phyloP scores from a whole-genome alignment of 192 early-diverging fungal species.

The Coemansia sp. region DNA sequence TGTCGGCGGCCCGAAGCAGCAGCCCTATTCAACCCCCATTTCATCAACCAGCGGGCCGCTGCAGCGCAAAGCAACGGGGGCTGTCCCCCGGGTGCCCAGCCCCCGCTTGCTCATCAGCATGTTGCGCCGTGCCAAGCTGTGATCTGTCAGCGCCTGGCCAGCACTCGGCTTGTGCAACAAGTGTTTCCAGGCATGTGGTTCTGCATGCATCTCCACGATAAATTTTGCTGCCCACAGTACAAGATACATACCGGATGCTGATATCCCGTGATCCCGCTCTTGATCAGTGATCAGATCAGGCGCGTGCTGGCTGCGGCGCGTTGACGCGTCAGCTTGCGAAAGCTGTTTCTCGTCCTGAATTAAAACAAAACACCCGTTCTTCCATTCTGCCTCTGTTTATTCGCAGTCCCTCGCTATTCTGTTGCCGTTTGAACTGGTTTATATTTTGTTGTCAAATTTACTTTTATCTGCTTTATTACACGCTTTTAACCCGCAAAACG shows the following conservation, averaged over 20 bases:
- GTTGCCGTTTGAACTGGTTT: neutral
- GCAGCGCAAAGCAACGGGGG: neutral
- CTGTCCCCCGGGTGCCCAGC: neutral
- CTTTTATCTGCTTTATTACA: constrained; percentile 1
- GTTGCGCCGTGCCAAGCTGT: too few species aligned
- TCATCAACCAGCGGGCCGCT: constrained; percentile 10
- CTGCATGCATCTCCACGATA: too few species aligned
- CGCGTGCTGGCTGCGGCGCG: constrained; percentile 3
- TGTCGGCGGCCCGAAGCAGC: neutral
- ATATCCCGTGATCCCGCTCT: too few species aligned
- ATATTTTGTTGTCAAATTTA: constrained; percentile 7
- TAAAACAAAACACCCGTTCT: neutral
- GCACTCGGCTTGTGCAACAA: too few species aligned
- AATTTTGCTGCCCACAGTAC: too few species aligned
- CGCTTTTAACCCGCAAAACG: neutral
- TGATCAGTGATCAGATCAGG: neutral
- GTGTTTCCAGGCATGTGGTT: too few species aligned
- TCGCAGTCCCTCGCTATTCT: neutral
- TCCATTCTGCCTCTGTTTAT: neutral
- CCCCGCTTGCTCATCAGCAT: too few species aligned
- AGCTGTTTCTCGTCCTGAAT: neutral
- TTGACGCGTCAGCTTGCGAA: neutral
- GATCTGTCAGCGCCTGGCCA: too few species aligned
- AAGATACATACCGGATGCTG: too few species aligned
- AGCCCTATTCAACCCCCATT: neutral